Evolutionary conservation across 192 early-diverging fungal genomes (phyloP).

Genomic region (Chytriomyces hyalinus): DNA sequence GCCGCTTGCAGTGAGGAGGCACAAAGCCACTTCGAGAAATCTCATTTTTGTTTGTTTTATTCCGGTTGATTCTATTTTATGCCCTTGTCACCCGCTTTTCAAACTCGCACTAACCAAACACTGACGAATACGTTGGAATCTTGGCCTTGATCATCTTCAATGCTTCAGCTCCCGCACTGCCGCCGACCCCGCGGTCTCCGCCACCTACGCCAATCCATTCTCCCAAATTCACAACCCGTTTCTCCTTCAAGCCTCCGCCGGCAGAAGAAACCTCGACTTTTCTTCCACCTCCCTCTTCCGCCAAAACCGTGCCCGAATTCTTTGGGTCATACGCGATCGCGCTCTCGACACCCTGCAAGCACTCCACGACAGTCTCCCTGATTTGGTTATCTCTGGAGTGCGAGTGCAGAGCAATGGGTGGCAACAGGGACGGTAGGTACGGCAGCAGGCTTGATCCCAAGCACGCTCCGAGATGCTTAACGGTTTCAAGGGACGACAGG

Average conservation of each 20-base stretch:
- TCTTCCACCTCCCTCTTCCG: background rate
- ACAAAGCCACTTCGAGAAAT: too few species aligned
- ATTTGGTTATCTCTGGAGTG: constrained; percentile 24
- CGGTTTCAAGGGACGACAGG: constrained; percentile 22
- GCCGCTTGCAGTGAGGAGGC: background rate
- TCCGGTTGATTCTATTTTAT: background rate
- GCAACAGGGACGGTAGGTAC: constrained; percentile 30
- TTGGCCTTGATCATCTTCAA: constrained; percentile 37
- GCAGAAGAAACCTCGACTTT: constrained; percentile 6
- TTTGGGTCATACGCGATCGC: constrained; percentile 3
- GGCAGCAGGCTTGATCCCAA: constrained; percentile 22
- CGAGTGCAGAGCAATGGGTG: constrained; percentile 40
- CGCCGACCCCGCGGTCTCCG: constrained; percentile 20
- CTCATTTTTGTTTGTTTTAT: too few species aligned
- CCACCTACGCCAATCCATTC: constrained; percentile 39
- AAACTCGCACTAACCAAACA: constrained; percentile 23
- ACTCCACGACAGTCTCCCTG: constrained; percentile 30
- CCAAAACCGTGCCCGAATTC: background rate
- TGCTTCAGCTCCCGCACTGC: constrained; percentile 25
- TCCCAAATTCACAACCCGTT: constrained; percentile 11
- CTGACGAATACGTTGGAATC: constrained; percentile 42
- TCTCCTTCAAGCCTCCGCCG: constrained; percentile 18
- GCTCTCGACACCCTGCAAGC: constrained; percentile 36
- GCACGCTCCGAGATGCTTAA: constrained; percentile 22
- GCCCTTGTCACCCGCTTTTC: background rate